A percentile compares a stretch with the other conserved stretches of the same genome.
Evolutionary conservation across 2,329 filamentous ascomycete species (phyloP).

Genomic region (Colletotrichum trifolii): DNA sequence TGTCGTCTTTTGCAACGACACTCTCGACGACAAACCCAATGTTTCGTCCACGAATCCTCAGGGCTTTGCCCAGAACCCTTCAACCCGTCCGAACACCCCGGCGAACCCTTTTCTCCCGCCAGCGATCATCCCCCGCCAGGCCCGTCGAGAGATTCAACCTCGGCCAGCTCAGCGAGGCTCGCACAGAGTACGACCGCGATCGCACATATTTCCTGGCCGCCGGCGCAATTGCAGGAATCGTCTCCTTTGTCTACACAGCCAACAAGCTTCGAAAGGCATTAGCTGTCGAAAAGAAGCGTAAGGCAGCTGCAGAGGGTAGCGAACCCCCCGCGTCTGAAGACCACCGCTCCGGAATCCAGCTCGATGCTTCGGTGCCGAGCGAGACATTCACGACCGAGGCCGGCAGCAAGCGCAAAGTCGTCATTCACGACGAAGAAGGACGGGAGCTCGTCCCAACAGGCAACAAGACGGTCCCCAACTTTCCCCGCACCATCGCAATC

Average conservation of each 20-base stretch:
- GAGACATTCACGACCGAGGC: constrained; percentile 61
- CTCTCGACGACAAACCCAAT: constrained; percentile 36
- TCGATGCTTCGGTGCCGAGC: constrained; percentile 57
- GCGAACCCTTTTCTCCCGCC: constrained; percentile 49
- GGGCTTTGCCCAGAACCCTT: constrained; percentile 40
- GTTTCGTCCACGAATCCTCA: constrained; percentile 43
- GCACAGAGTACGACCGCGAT: constrained; percentile 61
- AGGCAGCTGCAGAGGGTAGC: constrained; percentile 34
- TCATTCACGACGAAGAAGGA: constrained; percentile 75
- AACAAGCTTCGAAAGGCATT: constrained; percentile 61
- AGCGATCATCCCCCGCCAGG: constrained; percentile 42
- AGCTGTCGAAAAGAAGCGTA: constrained; percentile 44
- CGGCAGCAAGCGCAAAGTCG: constrained; percentile 65
- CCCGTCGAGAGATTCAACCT: constrained; percentile 63
- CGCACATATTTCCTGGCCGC: constrained; percentile 63
- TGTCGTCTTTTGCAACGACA: not conserved
- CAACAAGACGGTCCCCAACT: constrained; percentile 81
- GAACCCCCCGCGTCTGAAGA: not conserved
- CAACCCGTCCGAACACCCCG: constrained; percentile 37
- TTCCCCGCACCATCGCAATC: constrained; percentile 78
- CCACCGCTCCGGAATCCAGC: constrained; percentile 40
- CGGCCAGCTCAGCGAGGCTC: constrained; percentile 56
- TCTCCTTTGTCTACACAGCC: constrained; percentile 62
- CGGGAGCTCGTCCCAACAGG: constrained; percentile 83
- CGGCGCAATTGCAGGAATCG: constrained; percentile 60